A percentile compares a stretch with the other conserved stretches of the same genome.
phyloP scores from a whole-genome alignment of 495 filamentous ascomycete species.

The Paragyromitra xinjiangensis region DNA sequence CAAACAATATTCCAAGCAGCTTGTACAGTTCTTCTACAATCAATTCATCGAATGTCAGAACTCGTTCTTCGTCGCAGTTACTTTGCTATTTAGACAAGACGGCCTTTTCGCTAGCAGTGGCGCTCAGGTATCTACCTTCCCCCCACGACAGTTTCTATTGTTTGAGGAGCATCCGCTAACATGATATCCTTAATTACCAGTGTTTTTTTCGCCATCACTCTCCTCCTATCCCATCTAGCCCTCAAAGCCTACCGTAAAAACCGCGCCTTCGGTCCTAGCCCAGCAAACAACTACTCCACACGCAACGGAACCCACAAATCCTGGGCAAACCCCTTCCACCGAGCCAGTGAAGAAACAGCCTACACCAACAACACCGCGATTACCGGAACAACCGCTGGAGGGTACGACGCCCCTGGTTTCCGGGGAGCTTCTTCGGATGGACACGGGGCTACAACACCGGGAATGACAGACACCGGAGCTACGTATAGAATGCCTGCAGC shows the following conservation, averaged over 20 bases:
- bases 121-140: background rate
- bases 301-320: conserved; percentile 19
- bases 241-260: conserved; percentile 26
- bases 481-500: background rate
- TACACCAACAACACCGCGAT: conserved; percentile 22
- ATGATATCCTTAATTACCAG: background rate
- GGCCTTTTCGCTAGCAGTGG: conserved; percentile 20
- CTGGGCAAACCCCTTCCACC: conserved; percentile 30
- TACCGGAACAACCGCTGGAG: conserved; percentile 17
- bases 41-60: background rate
- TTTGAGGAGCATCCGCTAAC: background rate
- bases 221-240: conserved; percentile 32
- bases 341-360: conserved; percentile 30
- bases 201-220: conserved; percentile 15
- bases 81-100: conserved; percentile 28
- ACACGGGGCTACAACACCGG: background rate
- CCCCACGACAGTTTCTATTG: background rate
- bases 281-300: conserved; percentile 24
- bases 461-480: background rate
- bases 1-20: conserved; percentile 29
- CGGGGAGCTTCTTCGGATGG: background rate
- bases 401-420: conserved; percentile 30
- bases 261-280: conserved; percentile 38
- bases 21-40: conserved; percentile 17
- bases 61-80: background rate